These are phyloP conservation scores for Nitzschia sp. DNA, from an alignment of 108 stramenopile genomes.

Conservation along the genomic window DNA sequence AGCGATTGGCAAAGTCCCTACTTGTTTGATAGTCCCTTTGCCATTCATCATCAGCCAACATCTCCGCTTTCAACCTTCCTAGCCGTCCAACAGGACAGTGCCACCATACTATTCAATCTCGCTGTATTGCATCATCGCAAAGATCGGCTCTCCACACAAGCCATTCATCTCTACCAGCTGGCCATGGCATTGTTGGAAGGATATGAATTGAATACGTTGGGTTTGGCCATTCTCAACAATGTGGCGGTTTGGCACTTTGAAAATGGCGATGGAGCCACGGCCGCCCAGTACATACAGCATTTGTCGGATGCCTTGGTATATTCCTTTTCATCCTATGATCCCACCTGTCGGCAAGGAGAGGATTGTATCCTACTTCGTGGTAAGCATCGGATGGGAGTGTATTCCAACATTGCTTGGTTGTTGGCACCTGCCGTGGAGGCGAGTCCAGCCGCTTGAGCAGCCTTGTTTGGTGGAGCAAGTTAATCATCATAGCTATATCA, in stretches of 20 bases:
- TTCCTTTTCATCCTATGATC: too few relatives aligned
- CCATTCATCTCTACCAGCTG: constrained; percentile 21
- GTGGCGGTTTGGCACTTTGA: constrained; percentile 29
- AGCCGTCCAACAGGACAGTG: constrained; percentile 6
- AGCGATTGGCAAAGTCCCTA: too few relatives aligned
- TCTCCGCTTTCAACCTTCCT: too few relatives aligned
- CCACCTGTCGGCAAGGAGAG: too few relatives aligned
- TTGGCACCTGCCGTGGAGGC: constrained; percentile 15
- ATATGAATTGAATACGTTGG: constrained; percentile 9
- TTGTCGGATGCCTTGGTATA: neutral
- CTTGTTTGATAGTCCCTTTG: too few relatives aligned
- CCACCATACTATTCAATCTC: constrained; percentile 24
- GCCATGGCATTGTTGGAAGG: constrained; percentile 26
- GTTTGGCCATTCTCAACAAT: constrained; percentile 30
- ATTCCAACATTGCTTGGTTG: constrained; percentile 26
- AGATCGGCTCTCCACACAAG: constrained; percentile 17
- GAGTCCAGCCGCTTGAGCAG: constrained; percentile 25
- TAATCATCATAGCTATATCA: too few relatives aligned
- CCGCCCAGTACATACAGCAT: constrained; percentile 14
- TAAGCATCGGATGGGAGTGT: neutral
- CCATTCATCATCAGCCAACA: too few relatives aligned
- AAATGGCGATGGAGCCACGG: constrained; percentile 21
- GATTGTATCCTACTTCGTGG: too few relatives aligned
- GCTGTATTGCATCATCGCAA: constrained; percentile 22
- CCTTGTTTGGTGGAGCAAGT: neutral